phyloP scores from a whole-genome alignment of 495 filamentous ascomycete species.

The Xylaria sp. region DNA sequence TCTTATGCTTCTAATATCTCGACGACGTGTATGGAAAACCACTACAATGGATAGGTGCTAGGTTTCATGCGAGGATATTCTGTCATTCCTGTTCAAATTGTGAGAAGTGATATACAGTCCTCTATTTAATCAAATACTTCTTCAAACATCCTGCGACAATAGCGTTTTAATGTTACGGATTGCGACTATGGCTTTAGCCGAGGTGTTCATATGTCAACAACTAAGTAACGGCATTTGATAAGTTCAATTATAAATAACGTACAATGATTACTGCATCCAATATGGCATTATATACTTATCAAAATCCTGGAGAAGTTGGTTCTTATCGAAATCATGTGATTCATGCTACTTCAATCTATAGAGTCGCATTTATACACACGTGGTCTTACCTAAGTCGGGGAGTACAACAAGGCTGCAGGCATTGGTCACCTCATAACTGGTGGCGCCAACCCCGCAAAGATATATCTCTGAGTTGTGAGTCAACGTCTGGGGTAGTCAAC shows the following conservation, averaged over 20 bases:
- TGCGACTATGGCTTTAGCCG: too few relatives aligned
- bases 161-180: too few relatives aligned
- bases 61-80: background rate
- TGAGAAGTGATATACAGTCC: background rate
- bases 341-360: background rate
- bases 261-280: background rate
- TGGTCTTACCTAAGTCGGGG: conserved; percentile 1
- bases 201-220: too few relatives aligned
- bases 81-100: background rate
- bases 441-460: conserved; percentile 8
- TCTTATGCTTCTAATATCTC: background rate
- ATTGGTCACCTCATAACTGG: background rate
- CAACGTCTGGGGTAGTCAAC: background rate
- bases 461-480: background rate
- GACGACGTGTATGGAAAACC: background rate
- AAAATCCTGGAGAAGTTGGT: background rate
- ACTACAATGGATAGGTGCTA: background rate
- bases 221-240: too few relatives aligned
- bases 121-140: too few relatives aligned
- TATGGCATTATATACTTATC: background rate
- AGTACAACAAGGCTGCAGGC: conserved; percentile 6
- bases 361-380: background rate
- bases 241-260: too few relatives aligned
- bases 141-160: too few relatives aligned
- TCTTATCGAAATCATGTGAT: conserved; percentile 8